Base-by-base conservation (phyloP, 495 filamentous ascomycete genomes). In the Penicillium bovifimosum region DNA sequence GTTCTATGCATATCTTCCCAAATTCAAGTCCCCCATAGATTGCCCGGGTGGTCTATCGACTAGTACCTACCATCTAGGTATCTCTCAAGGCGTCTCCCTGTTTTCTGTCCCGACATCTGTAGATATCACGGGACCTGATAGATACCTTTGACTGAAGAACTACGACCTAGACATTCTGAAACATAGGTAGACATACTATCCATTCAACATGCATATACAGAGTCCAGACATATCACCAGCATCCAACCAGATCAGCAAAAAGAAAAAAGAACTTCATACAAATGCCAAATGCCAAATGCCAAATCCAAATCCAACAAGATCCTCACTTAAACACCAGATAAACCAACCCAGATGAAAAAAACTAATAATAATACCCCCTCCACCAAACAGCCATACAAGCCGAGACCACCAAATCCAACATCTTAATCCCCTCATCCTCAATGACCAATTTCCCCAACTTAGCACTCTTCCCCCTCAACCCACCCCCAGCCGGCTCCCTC, bases 371-470 rank as follows among this genome's bases (percentile, higher is more conserved):
- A 82, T 90, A 96, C 1, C 86, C 82, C 56, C 83, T 85, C 93
- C 92, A 96, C 87, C 91, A 97, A 35, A 96, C 78, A 1, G 85
- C 87, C 69, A 97, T 79, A 64, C 93, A 96, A 35, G 91, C 86
- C 9, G 92, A 88, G 26, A 97, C 90, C 1, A 95, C 77, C 46
- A 98, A 64, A 76, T 98, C 93, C 58, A 96, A 62, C 93, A 98
- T 96, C 70, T 95, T 95, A 49, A 96, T 72, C 0, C 93, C 93
- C 58, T 95, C 92, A 55, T 92, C 85, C 56, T 91, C 85, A 20
- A 97, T 80, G 31, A 98, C 87, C 49, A 96, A 64, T 70, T 96
- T 98, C 1, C 92, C 92, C 61, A 98, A 74, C 69, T 97, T 96
- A 0, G 88, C 92, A 54, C 88, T 82, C 62, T 86, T 91, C 1